Conservation (phyloP, 345 rosid species). For the Citropsis articulata region DNA sequence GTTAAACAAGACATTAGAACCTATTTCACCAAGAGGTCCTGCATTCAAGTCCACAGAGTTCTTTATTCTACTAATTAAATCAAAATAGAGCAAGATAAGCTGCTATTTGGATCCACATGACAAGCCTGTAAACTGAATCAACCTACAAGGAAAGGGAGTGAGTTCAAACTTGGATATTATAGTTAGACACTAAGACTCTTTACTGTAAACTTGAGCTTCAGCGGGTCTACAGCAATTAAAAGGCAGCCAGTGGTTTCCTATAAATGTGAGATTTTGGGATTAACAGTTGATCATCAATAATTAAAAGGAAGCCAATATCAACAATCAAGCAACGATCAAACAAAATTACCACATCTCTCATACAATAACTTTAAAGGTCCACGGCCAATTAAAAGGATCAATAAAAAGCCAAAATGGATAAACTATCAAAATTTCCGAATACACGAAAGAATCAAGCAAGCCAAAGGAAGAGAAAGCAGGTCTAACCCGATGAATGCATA, state of each 20-base stretch:
- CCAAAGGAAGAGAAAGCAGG: background rate
- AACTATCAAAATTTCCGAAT: background rate
- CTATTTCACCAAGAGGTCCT: background rate
- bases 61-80: background rate
- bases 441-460: background rate
- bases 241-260: too few relatives aligned
- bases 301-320: background rate
- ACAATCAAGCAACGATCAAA: background rate
- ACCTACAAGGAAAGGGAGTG: background rate
- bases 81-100: background rate
- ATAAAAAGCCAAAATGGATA: background rate
- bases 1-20: background rate
- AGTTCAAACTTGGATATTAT: background rate
- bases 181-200: background rate
- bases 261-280: background rate
- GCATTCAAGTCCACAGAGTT: background rate
- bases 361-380: background rate
- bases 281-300: background rate
- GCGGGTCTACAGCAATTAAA: too few relatives aligned
- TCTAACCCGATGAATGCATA: constrained; percentile 83
- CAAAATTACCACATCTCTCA: background rate
- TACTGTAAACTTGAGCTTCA: background rate
- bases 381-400: background rate
- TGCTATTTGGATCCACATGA: background rate
- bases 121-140: background rate